Conservation (phyloP, 768 basidiomycete species). For the Lactarius tabidus region DNA sequence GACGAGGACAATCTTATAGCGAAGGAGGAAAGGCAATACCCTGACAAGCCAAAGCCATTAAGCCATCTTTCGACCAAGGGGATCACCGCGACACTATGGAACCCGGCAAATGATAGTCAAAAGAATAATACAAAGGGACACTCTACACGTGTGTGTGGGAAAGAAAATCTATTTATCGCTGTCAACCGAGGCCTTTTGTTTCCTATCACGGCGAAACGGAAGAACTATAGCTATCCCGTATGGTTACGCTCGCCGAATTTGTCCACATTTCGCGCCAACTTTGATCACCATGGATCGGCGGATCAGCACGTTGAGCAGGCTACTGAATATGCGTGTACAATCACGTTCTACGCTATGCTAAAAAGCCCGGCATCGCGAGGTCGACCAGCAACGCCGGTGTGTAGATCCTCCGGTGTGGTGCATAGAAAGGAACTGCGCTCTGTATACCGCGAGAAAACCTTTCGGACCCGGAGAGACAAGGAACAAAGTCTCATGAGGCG, state of each 20-base stretch:
- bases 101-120: background rate
- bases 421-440: too few species aligned
- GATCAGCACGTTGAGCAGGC: too few species aligned
- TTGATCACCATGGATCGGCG: constrained; percentile 8
- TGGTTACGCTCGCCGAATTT: background rate
- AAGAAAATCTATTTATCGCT: background rate
- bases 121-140: background rate
- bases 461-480: too few species aligned
- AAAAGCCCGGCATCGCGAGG: too few species aligned
- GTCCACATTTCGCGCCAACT: constrained; percentile 22
- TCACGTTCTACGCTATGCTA: too few species aligned
- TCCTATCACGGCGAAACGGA: constrained; percentile 1
- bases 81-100: too few species aligned
- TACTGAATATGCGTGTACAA: too few species aligned
- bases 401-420: too few species aligned
- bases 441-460: too few species aligned
- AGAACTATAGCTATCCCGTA: background rate
- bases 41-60: background rate
- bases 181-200: background rate
- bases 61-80: background rate
- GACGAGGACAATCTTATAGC: too few species aligned
- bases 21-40: background rate
- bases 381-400: too few species aligned
- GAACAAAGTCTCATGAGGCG: too few species aligned
- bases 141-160: background rate